Evolutionary conservation across 164 flowering plant species (phyloP).

Genomic region (Tetracentron sinense): DNA sequence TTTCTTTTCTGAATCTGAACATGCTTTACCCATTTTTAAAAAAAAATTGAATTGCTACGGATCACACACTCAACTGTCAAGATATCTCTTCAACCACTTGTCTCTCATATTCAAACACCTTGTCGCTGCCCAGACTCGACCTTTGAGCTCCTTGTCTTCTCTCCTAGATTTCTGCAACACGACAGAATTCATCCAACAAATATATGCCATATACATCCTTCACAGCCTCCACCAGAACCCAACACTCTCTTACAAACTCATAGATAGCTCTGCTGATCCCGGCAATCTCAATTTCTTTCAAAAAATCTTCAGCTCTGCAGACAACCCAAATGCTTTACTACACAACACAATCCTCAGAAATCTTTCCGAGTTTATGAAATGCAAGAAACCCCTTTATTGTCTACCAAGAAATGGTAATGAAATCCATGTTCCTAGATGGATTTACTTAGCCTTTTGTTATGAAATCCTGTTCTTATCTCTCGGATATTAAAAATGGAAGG

Average conservation of each 20-base stretch:
- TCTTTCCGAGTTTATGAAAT: slow-evolving; percentile 26
- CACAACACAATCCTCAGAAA: slow-evolving; percentile 28
- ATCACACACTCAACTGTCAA: slow-evolving; percentile 22
- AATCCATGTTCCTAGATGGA: slow-evolving; percentile 44
- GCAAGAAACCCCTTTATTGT: slow-evolving; percentile 26
- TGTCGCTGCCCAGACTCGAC: slow-evolving; percentile 22
- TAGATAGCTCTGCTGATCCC: slow-evolving; percentile 34
- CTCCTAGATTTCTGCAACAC: slow-evolving; percentile 42
- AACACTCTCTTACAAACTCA: slow-evolving; percentile 36
- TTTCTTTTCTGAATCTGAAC: too few relatives aligned
- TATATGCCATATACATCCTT: slow-evolving; percentile 49
- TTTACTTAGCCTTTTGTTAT: slow-evolving; percentile 36
- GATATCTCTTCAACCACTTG: slow-evolving; percentile 11
- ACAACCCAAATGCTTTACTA: slow-evolving; percentile 23
- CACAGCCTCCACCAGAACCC: slow-evolving; percentile 53
- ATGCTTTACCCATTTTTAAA: too few relatives aligned
- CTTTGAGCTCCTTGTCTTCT: slow-evolving; percentile 27
- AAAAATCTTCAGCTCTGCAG: slow-evolving; percentile 25
- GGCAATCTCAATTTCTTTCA: slow-evolving; percentile 30
- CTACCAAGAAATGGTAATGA: slow-evolving; percentile 34
- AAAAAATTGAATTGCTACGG: too few relatives aligned
- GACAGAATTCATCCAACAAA: slow-evolving; percentile 37
- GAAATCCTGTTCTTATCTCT: slow-evolving; percentile 30
- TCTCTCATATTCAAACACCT: slow-evolving; percentile 24
- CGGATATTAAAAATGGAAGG: slow-evolving; percentile 23